A percentile compares a stretch with the other conserved stretches of the same genome.
phyloP scores from a whole-genome alignment of 108 stramenopile species.

The Cyclotella sp. region DNA sequence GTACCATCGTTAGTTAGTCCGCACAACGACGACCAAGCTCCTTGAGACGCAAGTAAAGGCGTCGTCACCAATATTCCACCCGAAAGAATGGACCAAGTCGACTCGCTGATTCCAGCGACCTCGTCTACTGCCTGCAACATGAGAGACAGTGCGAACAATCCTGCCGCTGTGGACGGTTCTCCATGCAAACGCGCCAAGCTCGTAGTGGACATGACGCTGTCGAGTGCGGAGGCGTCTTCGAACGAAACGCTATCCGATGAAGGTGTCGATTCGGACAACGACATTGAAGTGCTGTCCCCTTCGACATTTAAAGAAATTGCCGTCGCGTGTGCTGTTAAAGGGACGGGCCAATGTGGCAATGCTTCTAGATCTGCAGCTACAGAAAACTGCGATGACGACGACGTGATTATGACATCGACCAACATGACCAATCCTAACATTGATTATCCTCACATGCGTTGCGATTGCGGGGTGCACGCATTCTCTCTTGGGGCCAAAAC shows the following conservation, averaged over 20 bases:
- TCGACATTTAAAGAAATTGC: background rate
- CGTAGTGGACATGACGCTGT: background rate
- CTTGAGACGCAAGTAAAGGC: too few relatives aligned
- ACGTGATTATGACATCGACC: conserved; percentile 48
- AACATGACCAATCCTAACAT: conserved; percentile 65
- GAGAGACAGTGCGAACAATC: too few relatives aligned
- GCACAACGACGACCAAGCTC: too few relatives aligned
- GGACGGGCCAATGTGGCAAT: background rate
- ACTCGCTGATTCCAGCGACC: too few relatives aligned
- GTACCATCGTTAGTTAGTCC: too few relatives aligned
- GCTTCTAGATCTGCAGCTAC: background rate
- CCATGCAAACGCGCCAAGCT: background rate
- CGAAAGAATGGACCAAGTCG: too few relatives aligned
- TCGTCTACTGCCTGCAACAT: too few relatives aligned
- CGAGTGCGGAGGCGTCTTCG: too few relatives aligned
- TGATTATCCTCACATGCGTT: conserved; percentile 63
- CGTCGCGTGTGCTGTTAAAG: background rate
- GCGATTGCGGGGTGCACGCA: conserved; percentile 51
- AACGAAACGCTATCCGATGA: too few relatives aligned
- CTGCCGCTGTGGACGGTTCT: background rate
- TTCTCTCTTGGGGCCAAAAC: conserved; percentile 18
- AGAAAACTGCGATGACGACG: conserved; percentile 35
- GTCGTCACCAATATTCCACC: too few relatives aligned
- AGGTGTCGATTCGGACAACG: background rate
- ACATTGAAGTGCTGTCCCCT: conserved; percentile 1